Conservation (phyloP, 495 filamentous ascomycete genomes). For the Aspergillus bertholletiae region DNA sequence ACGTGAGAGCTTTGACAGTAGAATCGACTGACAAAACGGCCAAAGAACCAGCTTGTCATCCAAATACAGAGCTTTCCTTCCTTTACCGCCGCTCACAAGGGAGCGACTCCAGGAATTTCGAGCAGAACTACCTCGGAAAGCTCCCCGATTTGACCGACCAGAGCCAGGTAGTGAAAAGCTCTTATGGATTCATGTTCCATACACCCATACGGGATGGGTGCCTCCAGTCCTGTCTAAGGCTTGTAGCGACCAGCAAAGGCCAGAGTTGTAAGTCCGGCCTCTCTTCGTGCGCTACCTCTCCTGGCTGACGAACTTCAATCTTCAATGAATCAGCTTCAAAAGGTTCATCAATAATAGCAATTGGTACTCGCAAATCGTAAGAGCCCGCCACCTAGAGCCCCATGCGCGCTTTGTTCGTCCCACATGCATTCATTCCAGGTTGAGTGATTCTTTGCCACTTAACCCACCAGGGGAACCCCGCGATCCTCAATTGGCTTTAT, state of each 20-base stretch:
- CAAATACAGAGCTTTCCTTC: constrained; percentile 21
- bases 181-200: constrained; percentile 65
- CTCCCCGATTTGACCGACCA: constrained; percentile 37
- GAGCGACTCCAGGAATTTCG: constrained; percentile 24
- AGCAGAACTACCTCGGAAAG: constrained; percentile 25
- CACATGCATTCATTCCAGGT: constrained; percentile 32
- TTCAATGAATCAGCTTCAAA: constrained; percentile 34
- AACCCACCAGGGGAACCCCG: constrained; percentile 15
- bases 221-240: constrained; percentile 29
- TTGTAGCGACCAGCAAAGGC: constrained; percentile 24
- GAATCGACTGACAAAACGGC: neutral
- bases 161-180: constrained; percentile 46
- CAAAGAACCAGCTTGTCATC: constrained; percentile 10
- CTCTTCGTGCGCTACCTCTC: neutral
- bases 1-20: neutral
- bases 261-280: constrained; percentile 21
- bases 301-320: neutral
- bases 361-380: constrained; percentile 43
- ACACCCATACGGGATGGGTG: constrained; percentile 65
- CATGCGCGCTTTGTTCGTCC: constrained; percentile 44
- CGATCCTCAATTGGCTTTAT: constrained; percentile 36
- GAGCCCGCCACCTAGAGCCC: constrained; percentile 44
- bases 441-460: constrained; percentile 26
- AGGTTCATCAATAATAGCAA: constrained; percentile 46
- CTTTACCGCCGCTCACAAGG: constrained; percentile 23